Base-by-base conservation (phyloP, 2,329 filamentous ascomycete species). In the Cladosporium sp. region DNA sequence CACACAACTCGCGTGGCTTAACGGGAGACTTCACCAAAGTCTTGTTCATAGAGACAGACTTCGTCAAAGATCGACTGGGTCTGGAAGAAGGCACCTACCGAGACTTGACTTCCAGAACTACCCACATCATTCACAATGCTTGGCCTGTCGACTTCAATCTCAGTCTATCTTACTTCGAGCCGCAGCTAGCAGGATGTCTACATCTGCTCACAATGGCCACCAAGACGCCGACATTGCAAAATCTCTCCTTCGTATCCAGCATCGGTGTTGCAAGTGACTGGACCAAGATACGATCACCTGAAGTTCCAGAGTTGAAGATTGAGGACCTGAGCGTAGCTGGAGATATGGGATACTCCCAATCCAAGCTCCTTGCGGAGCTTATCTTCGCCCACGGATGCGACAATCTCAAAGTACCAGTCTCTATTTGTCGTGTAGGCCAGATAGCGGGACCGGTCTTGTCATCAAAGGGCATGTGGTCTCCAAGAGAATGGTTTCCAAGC, bases 61-160 rank as follows among this genome's bases (percentile, higher is more conserved):
- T 36, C 21, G 26, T 8, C 7, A 21, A 30, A 21, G n/a, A 57
- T n/a, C 53, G 16, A 21, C n/a, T 57, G 7, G 75, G 72, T 6
- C 69, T 77, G 10, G 18, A 59, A 13, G 28, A 56, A 3, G 23
- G 65, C 3, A 58, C 66, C 2, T 75, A 75, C 65, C 34, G 64
- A 6, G 56, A 67, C 2, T 51, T 76, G 16, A 60, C 70, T 3
- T 30, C 63, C 16, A 60, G 32, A 1, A 69, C 72, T 16, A 73
- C 72, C 43, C 54, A 70, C 39, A 69, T 77, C 67, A 73, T 77
- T 56, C 76, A 79, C 72, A 77, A 76, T 58, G 76, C 76, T 1
- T 79, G 77, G 77, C 69, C 75, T 4, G 76, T 79, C 36, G 70
- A 77, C 66, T 77, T 77, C 72, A 78, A 78, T 67, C 70, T 70